Evolutionary conservation across 164 flowering plant genomes (phyloP), one percentile per base, ranked within the genome.

Genomic region (Liquidambar formosana): DNA sequence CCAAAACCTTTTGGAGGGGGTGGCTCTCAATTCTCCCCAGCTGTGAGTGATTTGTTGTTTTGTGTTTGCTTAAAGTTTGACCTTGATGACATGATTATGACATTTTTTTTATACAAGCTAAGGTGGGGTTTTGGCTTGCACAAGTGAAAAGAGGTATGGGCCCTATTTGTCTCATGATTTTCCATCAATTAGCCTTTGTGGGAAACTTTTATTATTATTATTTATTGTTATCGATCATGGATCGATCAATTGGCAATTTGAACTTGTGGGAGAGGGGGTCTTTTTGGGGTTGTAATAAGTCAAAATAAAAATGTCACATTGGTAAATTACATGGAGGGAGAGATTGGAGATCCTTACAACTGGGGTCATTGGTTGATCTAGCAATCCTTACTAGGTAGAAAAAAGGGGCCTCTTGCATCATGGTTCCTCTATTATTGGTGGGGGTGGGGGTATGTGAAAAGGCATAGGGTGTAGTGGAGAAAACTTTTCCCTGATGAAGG

Each of bases 21-120:
- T 78, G 69, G 57, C 72, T 74, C 74, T 66, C 57, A 49, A 33
- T 41, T 46, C 65, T 56, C 63, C 60, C 62, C 62, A 82, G 75
- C 75, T 76, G 76, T 68, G 75, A 66, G 54, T 65, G 69, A 61
- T 59, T 70, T 71, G 70, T 73, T 57, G 43, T 33, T 71, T 46
- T 65, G 73, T 75, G 81, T 77, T 79, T 81, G 86, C 90, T 83
- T 86, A 71, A 84, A 84, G 86, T 85, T 81, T 82, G 82, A 73
- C 82, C 83, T 73, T 47, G 65, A 68, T 81, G 75, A 71, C 74
- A 82, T 77, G 76, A 80, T 78, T 79, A 67, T 73, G 38, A 65
- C 71, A 22, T 59, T 18, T 43, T 63, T 52, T 44, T 64, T 64
- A 49, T 57, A 66, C 67, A 67, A 46, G 71, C 51, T 10, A n/a